Conservation (phyloP, 106 monocot species). For the Platanthera guangdongensis region DNA sequence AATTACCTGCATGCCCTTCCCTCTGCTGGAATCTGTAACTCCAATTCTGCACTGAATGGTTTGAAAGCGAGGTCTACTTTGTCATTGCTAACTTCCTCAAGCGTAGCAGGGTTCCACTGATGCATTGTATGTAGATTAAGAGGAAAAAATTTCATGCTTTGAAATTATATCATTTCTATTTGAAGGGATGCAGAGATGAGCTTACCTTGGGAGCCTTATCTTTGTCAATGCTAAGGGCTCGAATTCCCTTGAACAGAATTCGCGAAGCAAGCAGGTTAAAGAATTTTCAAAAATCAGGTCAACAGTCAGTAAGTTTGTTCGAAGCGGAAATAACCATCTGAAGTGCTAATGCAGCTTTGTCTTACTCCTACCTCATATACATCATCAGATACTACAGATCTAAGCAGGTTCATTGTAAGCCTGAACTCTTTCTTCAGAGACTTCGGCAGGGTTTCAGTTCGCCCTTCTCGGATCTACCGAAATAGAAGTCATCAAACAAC, state of each 20-base stretch:
- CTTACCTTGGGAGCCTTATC: conserved; percentile 85
- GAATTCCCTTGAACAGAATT: conserved; percentile 48
- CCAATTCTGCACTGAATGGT: conserved; percentile 48
- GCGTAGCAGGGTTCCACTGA: conserved; percentile 51
- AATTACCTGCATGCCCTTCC: conserved; percentile 41
- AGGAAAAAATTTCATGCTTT: not conserved
- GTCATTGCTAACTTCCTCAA: conserved; percentile 38
- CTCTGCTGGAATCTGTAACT: conserved; percentile 38
- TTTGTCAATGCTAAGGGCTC: conserved; percentile 83
- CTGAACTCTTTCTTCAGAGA: conserved; percentile 91
- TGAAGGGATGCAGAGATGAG: not conserved
- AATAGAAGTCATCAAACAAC: too few relatives aligned
- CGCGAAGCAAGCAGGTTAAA: not conserved
- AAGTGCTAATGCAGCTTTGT: not conserved
- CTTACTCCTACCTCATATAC: conserved; percentile 77
- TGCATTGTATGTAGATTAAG: not conserved
- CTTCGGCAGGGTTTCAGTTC: conserved; percentile 52
- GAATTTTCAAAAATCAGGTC: not conserved
- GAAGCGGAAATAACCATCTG: not conserved
- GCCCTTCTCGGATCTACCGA: conserved; percentile 63
- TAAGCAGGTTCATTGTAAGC: conserved; percentile 59
- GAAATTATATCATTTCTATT: not conserved
- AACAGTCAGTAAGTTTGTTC: not conserved
- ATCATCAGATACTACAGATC: conserved; percentile 64
- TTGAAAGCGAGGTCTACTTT: conserved; percentile 43